Conservation (phyloP, 495 filamentous ascomycete species). For the Cercophora scortea region DNA sequence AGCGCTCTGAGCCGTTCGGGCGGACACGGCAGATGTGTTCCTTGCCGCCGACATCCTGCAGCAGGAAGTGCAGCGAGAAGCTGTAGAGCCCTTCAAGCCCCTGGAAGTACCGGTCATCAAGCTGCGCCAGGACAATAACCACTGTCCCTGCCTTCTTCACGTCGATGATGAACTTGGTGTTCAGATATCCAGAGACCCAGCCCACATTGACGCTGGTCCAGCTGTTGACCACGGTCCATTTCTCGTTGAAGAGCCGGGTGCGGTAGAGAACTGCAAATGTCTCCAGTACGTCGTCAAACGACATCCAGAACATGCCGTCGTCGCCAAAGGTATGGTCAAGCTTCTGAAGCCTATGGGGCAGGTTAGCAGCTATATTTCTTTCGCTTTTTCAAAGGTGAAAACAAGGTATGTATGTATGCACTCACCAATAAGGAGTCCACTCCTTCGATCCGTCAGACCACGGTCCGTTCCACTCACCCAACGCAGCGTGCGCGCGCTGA, state of each 20-base stretch:
- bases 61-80: slow-evolving; percentile 62
- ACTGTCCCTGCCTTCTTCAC: slow-evolving; percentile 52
- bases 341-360: slow-evolving; percentile 43
- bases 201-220: slow-evolving; percentile 9
- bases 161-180: slow-evolving; percentile 61
- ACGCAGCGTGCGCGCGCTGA: slow-evolving; percentile 10
- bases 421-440: slow-evolving; percentile 62
- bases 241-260: slow-evolving; percentile 62
- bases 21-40: slow-evolving; percentile 65
- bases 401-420: neutral
- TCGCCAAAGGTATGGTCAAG: slow-evolving; percentile 67
- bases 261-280: slow-evolving; percentile 65
- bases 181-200: slow-evolving; percentile 63
- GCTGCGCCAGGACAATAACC: slow-evolving; percentile 56
- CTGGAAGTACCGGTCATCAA: slow-evolving; percentile 65
- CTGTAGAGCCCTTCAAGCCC: slow-evolving; percentile 62
- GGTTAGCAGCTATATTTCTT: no score
- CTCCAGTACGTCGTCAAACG: slow-evolving; percentile 51
- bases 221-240: slow-evolving; percentile 56
- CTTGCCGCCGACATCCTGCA: slow-evolving; percentile 59
- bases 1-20: slow-evolving; percentile 51
- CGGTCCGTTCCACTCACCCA: slow-evolving; percentile 60
- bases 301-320: slow-evolving; percentile 51
- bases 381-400: no score
- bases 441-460: slow-evolving; percentile 64